Conservation (phyloP, 2,329 filamentous ascomycete species). For the Sclerotinia nivalis region DNA sequence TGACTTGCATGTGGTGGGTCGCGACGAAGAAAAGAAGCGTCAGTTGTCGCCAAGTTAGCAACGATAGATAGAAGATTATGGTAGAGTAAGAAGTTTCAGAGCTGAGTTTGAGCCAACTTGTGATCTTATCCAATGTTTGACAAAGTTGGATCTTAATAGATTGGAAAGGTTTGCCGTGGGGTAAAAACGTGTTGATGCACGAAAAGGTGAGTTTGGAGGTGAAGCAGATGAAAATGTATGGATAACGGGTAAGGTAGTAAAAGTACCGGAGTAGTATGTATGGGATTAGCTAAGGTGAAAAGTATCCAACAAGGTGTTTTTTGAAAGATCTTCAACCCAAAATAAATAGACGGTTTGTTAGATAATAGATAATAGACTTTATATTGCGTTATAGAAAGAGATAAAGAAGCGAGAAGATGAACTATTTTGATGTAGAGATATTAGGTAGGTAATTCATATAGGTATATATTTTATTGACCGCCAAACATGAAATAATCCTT, state of each 20-base stretch:
- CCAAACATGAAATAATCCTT: too few relatives aligned
- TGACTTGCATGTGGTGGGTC: background rate
- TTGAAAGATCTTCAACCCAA: background rate
- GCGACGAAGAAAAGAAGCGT: background rate
- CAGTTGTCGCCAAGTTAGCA: background rate
- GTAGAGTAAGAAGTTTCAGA: background rate
- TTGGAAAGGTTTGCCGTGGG: slow-evolving; percentile 9
- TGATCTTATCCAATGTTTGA: background rate
- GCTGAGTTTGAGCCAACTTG: background rate
- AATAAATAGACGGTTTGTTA: too few relatives aligned
- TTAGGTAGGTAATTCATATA: too few relatives aligned
- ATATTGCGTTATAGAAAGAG: too few relatives aligned
- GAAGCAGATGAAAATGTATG: background rate
- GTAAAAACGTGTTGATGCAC: background rate
- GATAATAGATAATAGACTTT: too few relatives aligned
- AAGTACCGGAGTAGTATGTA: background rate
- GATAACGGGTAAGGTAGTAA: background rate
- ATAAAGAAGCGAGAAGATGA: too few relatives aligned
- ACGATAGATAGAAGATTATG: background rate
- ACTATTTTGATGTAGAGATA: too few relatives aligned
- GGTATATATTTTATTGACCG: too few relatives aligned
- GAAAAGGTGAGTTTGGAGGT: background rate
- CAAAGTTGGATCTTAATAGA: background rate
- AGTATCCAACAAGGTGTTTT: slow-evolving; percentile 24
- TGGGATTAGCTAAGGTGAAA: background rate